Conservation (phyloP, 2,329 filamentous ascomycete genomes). For the Colletotrichum neosansevieriae region DNA sequence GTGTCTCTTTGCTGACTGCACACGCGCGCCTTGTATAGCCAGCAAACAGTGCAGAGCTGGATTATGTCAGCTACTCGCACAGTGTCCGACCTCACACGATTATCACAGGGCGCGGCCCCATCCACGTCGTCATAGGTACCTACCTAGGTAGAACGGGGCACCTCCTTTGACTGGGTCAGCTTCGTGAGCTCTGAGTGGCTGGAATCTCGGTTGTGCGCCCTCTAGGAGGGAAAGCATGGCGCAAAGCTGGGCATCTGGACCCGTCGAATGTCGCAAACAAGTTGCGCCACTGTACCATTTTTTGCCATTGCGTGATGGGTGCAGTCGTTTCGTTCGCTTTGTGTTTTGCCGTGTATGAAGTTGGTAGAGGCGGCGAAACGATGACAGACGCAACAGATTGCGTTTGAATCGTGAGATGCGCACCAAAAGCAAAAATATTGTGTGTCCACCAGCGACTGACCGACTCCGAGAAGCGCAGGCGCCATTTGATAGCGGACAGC, state of each 20-base stretch:
- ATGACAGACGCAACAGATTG: not conserved
- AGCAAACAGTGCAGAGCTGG: not conserved
- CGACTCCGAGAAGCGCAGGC: slow-evolving; percentile 1
- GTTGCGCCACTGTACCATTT: slow-evolving; percentile 8
- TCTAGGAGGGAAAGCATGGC: slow-evolving; percentile 23
- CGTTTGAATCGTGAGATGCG: slow-evolving; percentile 17
- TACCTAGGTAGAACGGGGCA: slow-evolving; percentile 27
- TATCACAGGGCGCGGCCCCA: slow-evolving; percentile 10
- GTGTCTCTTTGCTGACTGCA: slow-evolving; percentile 1
- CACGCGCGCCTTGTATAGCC: not conserved
- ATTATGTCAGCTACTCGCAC: not conserved
- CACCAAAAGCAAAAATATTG: slow-evolving; percentile 2
- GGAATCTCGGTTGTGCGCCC: slow-evolving; percentile 13
- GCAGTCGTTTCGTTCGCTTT: not conserved
- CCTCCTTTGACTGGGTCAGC: slow-evolving; percentile 28
- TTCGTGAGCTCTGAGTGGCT: slow-evolving; percentile 16
- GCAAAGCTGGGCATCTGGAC: slow-evolving; percentile 21
- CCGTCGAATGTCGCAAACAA: slow-evolving; percentile 12
- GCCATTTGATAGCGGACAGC: not conserved
- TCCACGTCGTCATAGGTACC: slow-evolving; percentile 37
- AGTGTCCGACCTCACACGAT: not conserved
- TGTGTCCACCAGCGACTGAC: not conserved
- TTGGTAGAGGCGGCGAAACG: not conserved
- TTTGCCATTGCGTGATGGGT: not conserved
- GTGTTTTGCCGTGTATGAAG: not conserved